phyloP scores from a whole-genome alignment of 257 asterid genomes.

The Primulina eburnea region DNA sequence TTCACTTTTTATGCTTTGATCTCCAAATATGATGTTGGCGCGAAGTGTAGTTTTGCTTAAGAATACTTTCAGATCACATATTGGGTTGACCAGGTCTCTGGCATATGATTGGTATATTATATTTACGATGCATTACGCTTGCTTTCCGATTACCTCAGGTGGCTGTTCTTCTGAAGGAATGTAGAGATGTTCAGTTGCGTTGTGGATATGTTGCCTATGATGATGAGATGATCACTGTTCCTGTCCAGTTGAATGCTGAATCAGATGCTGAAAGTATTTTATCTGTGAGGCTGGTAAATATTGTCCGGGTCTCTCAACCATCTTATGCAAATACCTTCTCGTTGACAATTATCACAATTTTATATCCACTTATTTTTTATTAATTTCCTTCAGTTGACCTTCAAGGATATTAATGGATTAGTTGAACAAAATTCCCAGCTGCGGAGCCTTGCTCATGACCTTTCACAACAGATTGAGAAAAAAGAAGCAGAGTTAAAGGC shows the following conservation, averaged over 20 bases:
- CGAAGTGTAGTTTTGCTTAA: conserved; percentile 4
- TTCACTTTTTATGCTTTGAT: neutral
- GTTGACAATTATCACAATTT: neutral
- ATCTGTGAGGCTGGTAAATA: conserved; percentile 56
- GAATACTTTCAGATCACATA: conserved; percentile 1
- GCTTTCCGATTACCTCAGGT: conserved; percentile 44
- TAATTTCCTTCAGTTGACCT: conserved; percentile 55
- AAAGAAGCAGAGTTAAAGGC: conserved; percentile 75
- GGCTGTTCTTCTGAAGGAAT: conserved; percentile 79
- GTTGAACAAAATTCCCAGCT: conserved; percentile 88
- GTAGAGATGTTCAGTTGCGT: conserved; percentile 90
- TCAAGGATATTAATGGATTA: conserved; percentile 81
- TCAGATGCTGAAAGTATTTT: conserved; percentile 38
- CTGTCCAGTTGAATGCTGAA: conserved; percentile 32
- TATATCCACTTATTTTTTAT: conserved; percentile 12
- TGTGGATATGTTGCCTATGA: conserved; percentile 59
- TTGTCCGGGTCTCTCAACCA: neutral
- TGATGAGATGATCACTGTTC: conserved; percentile 30
- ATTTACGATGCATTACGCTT: neutral
- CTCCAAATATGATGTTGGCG: neutral
- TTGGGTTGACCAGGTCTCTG: neutral
- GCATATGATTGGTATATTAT: neutral
- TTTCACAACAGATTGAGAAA: conserved; percentile 68
- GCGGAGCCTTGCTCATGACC: conserved; percentile 63
- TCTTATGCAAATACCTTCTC: conserved; percentile 3